These are phyloP conservation scores for Brassica nigra DNA, from an alignment of 345 rosid genomes.

Conservation along the genomic window DNA sequence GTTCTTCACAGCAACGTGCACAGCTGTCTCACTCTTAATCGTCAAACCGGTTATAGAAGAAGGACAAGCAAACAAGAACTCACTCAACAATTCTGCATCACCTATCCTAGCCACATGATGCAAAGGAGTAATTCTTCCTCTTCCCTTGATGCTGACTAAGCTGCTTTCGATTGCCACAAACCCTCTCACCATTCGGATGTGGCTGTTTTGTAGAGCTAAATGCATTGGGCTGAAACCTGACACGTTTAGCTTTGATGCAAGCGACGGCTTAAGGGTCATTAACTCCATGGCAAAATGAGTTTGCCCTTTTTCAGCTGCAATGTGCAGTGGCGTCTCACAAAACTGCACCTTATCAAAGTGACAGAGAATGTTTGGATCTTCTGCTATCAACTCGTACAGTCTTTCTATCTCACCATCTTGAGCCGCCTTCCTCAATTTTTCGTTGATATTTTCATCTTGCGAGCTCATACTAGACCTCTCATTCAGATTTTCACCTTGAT, in stretches of 20 bases:
- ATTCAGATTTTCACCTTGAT: no score
- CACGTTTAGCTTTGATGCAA: not conserved
- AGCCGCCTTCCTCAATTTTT: not conserved
- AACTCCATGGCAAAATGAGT: not conserved
- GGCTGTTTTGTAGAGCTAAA: not conserved
- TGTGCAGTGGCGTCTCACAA: not conserved
- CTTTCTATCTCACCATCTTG: not conserved
- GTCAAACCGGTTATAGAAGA: slow-evolving; percentile 28
- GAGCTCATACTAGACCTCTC: not conserved
- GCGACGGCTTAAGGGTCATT: not conserved
- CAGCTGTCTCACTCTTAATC: slow-evolving; percentile 25
- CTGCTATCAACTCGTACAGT: not conserved
- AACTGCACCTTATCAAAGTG: not conserved
- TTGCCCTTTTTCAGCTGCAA: not conserved
- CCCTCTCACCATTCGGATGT: not conserved
- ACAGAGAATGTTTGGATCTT: not conserved
- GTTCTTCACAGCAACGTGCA: slow-evolving; percentile 15
- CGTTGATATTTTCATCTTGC: not conserved
- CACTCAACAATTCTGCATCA: not conserved
- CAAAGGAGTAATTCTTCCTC: not conserved
- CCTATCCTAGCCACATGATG: not conserved
- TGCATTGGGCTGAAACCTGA: not conserved
- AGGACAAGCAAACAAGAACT: not conserved
- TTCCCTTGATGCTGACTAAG: not conserved
- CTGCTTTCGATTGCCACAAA: not conserved